Evolutionary conservation across 106 monocot genomes (phyloP), one percentile per base, ranked within the genome.

Genomic region (Posidonia australis): DNA sequence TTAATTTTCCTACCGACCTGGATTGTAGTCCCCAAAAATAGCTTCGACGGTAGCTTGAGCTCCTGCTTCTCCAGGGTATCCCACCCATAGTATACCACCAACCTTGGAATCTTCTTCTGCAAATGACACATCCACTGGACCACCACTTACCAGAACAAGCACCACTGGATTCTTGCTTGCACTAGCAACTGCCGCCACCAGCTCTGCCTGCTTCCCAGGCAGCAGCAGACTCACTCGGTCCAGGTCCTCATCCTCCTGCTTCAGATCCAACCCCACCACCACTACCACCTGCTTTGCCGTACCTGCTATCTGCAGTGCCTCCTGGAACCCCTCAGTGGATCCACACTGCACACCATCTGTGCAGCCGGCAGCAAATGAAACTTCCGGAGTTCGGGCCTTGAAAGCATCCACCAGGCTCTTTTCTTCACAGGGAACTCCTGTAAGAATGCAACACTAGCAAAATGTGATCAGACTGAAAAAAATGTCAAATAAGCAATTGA

Each of bases 41-140:
- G 67, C 80, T 55, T 96, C 87, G 4, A 80, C 87, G 52, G 90
- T 58, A 43, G 78, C 96, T 64, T 74, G 76, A 1, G 87, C 82
- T 17, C 84, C 96, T 55, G 74, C 77, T 70, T 96, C 90, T 23
- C 96, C 96, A 14, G 96, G 90, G 65, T 96, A 96, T 1, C 96
- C 90, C 5, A 84, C 72, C 96, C 86, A 96, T 13, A 96, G 66
- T 64, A 96, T 90, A n/a, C 77, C 76, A 19, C 60, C 80, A 46
- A 96, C 69, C 36, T n/a, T 45, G 5, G 79, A 69, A 68, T 83
- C 58, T 1, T 72, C 49, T 64, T 82, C 75, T 0, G 82, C 86
- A 56, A 87, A 87, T 11, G 87, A 82, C 24, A 96, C 76, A 61
- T 96, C 96, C 23, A 90, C 14, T 62, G 96, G 90, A 1, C 90